These are phyloP conservation scores for Debaryomyces coudertii DNA, from an alignment of 1,139 yeast genomes.

Conservation along the genomic window DNA sequence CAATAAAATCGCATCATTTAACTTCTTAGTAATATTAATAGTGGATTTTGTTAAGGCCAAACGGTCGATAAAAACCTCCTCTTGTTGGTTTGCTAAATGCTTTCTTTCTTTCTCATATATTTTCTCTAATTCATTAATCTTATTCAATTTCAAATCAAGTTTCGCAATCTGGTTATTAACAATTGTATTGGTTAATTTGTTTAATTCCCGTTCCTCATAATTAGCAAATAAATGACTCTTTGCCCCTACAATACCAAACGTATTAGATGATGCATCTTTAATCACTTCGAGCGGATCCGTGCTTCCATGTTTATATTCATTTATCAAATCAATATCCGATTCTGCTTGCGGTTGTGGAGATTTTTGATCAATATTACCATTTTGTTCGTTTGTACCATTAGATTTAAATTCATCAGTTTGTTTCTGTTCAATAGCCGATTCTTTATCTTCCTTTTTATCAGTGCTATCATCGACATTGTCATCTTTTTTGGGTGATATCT, in stretches of 20 bases:
- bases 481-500: not conserved
- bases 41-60: constrained; percentile 70
- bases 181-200: constrained; percentile 58
- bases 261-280: constrained; percentile 55
- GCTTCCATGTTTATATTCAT: constrained; percentile 8
- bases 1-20: constrained; percentile 45
- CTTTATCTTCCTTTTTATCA: constrained; percentile 10
- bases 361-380: constrained; percentile 4
- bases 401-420: constrained; percentile 8
- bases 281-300: constrained; percentile 19
- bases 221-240: constrained; percentile 82
- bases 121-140: constrained; percentile 73
- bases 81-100: constrained; percentile 73
- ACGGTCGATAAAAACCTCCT: constrained; percentile 78
- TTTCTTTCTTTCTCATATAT: constrained; percentile 80
- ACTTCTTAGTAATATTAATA: constrained; percentile 51
- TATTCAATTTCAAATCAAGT: constrained; percentile 73
- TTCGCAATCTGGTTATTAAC: constrained; percentile 74
- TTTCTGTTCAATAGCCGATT: constrained; percentile 5
- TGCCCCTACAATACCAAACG: constrained; percentile 74
- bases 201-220: constrained; percentile 80
- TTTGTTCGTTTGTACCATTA: constrained; percentile 8
- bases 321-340: constrained; percentile 4
- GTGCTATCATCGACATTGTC: constrained; percentile 8
- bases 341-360: constrained; percentile 9